These are phyloP conservation scores for Cavenderia fasciculata DNA, from an alignment of 78 protist species.

Conservation along the genomic window DNA sequence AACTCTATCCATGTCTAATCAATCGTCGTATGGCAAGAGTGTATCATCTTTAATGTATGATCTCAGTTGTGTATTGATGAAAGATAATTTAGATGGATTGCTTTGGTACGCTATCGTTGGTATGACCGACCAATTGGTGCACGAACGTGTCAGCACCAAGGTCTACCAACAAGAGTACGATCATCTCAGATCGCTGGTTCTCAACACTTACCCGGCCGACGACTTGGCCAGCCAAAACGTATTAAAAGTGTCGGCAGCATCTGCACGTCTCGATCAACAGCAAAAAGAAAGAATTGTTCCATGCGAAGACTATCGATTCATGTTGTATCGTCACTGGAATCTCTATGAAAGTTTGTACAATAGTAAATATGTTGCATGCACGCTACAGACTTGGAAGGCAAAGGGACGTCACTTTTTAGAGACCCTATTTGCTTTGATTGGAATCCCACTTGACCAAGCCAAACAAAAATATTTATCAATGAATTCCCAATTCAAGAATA, in stretches of 20 bases:
- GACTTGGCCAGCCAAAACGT: background rate
- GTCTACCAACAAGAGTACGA: slow-evolving; percentile 34
- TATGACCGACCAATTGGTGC: slow-evolving; percentile 79
- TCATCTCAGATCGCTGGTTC: slow-evolving; percentile 8
- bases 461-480: slow-evolving; percentile 45
- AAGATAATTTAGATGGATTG: slow-evolving; percentile 49
- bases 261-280: background rate
- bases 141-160: slow-evolving; percentile 34
- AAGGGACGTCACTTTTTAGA: slow-evolving; percentile 52
- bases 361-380: slow-evolving; percentile 50
- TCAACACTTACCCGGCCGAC: background rate
- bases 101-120: slow-evolving; percentile 81
- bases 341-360: slow-evolving; percentile 69
- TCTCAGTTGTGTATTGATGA: slow-evolving; percentile 16
- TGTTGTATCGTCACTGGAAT: slow-evolving; percentile 82
- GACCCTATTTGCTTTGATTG: slow-evolving; percentile 76
- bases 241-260: background rate
- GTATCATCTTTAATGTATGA: slow-evolving; percentile 48
- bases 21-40: slow-evolving; percentile 70
- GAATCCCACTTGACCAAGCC: slow-evolving; percentile 63
- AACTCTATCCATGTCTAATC: background rate
- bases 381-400: slow-evolving; percentile 60
- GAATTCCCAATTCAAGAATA: background rate
- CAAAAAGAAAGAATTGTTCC: slow-evolving; percentile 1
- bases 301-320: slow-evolving; percentile 75